These are phyloP conservation scores for Russula foetens DNA, from an alignment of 768 basidiomycete species.

Conservation along the genomic window DNA sequence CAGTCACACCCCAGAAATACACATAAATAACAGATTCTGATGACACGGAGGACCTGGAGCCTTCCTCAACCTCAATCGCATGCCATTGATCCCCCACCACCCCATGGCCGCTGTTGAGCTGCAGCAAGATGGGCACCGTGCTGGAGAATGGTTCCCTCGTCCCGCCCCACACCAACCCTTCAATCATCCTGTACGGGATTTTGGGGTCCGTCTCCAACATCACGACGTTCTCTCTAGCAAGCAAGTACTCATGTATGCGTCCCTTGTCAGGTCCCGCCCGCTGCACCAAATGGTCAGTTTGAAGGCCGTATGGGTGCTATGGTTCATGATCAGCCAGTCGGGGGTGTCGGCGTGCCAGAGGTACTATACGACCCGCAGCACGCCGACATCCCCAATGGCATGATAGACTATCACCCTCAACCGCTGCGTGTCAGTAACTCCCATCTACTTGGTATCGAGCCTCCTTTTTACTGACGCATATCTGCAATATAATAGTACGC, in stretches of 20 bases:
- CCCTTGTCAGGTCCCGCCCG: neutral
- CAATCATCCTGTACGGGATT: neutral
- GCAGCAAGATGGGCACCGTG: too few species aligned
- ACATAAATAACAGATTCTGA: too few species aligned
- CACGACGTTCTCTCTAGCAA: neutral
- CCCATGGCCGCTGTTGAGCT: too few species aligned
- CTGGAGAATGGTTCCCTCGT: too few species aligned
- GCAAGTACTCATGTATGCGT: neutral
- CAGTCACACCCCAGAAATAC: too few species aligned
- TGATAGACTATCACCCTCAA: neutral
- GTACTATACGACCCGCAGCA: neutral
- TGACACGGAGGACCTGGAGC: too few species aligned
- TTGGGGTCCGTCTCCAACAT: neutral
- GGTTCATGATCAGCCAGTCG: too few species aligned
- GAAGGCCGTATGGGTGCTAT: neutral
- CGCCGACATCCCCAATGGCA: neutral
- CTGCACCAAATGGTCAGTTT: neutral
- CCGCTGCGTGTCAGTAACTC: neutral
- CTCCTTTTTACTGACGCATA: neutral
- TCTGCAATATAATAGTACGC: neutral
- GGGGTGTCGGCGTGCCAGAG: neutral
- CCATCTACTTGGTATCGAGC: neutral
- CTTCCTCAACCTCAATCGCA: too few species aligned
- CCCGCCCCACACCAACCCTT: too few species aligned
- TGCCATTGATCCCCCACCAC: too few species aligned